Base-by-base conservation (phyloP, 768 basidiomycete genomes). In the Mycena leptocephala region DNA sequence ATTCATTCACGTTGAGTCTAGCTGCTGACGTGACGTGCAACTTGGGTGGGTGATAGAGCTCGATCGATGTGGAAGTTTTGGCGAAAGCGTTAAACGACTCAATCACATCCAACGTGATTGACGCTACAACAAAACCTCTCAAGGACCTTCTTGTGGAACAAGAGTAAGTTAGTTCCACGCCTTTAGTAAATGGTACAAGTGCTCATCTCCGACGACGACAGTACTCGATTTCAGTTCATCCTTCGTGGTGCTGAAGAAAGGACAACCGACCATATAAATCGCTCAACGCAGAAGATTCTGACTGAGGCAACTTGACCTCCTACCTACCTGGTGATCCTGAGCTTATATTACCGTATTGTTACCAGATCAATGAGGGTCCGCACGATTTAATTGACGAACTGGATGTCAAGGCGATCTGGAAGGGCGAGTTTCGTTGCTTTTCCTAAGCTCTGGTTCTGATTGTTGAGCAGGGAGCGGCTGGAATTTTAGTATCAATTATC, bases 401-500 rank as follows among this genome's bases (percentile, higher is more conserved):
- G 26, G 26, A 53, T 24, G 28, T 53, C 24, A 53, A 53, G 26
- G 51, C 26, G 26, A 53, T 53, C 51, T 41, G 79, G 79, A 79
- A 68, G 80, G 78, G 80, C 80, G 24, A 8, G 77, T 70, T 59
- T 5, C 55, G 22, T 22, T 30, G 24, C 10, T 26, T 5, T 64
- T 28, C 16, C 7, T 37, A 20, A 24, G 0, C 26, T 13, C 67
- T 4, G 10, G 18, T 16, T 22, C 14, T 18, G 11, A 35, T 9
- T 28, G 28, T 75, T 76, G n/a, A 35, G 8, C 51, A 66, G 71
- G 63, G 8, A 72, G 66, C 24, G 71, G 26, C 11, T 82, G 81
- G 81, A 79, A 80, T n/a, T 71, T 77, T 22, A 82, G 81, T 63
- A 76, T 79, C 30, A 82, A 82, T 67, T 76, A 72, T 39, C 64